Conservation (phyloP, 2,329 filamentous ascomycete species). For the Tolypocladium album region DNA sequence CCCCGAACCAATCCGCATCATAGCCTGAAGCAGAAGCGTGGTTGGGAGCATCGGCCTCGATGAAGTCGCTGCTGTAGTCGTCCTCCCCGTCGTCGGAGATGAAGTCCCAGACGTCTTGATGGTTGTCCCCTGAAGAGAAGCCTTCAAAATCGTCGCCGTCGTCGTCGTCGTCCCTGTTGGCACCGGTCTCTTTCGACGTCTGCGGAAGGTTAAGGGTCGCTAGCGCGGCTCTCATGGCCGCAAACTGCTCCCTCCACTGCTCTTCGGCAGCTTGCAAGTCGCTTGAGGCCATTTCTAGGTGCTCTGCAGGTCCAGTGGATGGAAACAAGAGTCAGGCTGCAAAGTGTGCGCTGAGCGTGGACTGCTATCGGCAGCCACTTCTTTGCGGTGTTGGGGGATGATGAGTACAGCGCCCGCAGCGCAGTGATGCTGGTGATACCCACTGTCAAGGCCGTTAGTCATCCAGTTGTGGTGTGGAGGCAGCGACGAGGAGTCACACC, state of each 20-base stretch:
- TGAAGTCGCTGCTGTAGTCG: constrained; percentile 53
- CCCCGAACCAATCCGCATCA: constrained; percentile 58
- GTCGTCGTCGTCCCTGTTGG: constrained; percentile 47
- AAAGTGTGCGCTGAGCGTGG: neutral
- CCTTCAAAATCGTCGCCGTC: constrained; percentile 35
- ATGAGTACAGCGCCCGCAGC: neutral
- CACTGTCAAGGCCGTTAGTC: no score
- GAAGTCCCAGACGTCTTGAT: constrained; percentile 87
- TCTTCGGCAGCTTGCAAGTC: constrained; percentile 31
- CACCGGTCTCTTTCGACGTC: constrained; percentile 27
- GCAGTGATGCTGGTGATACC: no score
- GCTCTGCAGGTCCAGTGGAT: neutral
- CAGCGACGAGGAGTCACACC: no score
- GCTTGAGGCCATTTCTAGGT: constrained; percentile 19
- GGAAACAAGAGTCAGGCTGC: neutral
- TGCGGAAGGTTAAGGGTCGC: constrained; percentile 53
- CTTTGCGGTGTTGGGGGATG: no score
- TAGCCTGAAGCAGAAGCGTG: constrained; percentile 27
- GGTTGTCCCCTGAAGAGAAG: constrained; percentile 47
- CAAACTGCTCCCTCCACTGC: constrained; percentile 78
- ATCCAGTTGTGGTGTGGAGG: no score
- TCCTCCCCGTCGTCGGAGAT: constrained; percentile 67
- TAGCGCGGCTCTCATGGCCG: constrained; percentile 77
- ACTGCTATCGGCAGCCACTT: neutral
- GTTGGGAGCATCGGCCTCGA: constrained; percentile 29